phyloP scores from a whole-genome alignment of 495 filamentous ascomycete species.

The Neurospora sp. region DNA sequence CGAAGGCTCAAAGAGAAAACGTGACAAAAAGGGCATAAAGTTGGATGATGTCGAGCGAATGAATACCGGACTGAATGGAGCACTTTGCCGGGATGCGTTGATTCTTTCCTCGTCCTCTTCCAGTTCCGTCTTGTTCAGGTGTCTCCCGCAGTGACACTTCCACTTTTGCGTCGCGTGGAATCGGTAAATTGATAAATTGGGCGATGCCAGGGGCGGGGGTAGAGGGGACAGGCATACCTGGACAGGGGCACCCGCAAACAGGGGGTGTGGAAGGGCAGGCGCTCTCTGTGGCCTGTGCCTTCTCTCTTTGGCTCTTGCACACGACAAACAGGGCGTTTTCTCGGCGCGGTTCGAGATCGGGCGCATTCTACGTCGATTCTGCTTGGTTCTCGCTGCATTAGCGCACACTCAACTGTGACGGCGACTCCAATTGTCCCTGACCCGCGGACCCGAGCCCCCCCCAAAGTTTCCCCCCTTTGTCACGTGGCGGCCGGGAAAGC shows the following conservation, averaged over 20 bases:
- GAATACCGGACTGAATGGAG: not conserved
- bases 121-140: not conserved
- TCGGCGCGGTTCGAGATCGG: not conserved
- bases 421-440: not conserved
- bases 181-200: not conserved
- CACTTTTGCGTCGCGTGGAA: not conserved
- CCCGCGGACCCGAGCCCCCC: not conserved
- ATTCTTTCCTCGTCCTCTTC: not conserved
- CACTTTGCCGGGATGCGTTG: not conserved
- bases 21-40: not conserved
- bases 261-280: not conserved
- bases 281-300: not conserved
- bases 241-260: not conserved
- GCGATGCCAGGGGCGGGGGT: not conserved
- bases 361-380: not conserved
- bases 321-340: not conserved
- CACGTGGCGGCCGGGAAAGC: not conserved
- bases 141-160: not conserved
- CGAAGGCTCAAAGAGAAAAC: not conserved
- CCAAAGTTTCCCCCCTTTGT: not conserved
- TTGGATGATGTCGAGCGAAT: not conserved
- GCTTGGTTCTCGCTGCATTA: not conserved
- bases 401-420: not conserved
- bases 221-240: not conserved
- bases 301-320: not conserved